These are phyloP conservation scores for Starmerella scarabaei DNA, from an alignment of 805 yeast species.

Conservation along the genomic window DNA sequence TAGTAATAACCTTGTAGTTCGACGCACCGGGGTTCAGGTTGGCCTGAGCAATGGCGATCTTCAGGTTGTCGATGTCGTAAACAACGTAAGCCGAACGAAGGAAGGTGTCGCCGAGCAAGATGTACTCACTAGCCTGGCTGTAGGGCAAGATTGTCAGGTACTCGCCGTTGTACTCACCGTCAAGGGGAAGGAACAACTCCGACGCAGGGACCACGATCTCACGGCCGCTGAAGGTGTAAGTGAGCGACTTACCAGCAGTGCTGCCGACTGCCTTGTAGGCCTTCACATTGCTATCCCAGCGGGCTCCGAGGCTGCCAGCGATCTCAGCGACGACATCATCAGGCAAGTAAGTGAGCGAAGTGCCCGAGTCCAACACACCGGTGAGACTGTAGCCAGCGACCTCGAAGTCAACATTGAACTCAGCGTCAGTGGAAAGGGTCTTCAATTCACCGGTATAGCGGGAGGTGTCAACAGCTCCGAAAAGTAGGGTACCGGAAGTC, in stretches of 20 bases:
- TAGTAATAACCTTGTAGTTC: slow-evolving; percentile 2
- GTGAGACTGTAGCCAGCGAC: slow-evolving; percentile 5
- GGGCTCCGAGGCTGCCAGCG: slow-evolving; percentile 8
- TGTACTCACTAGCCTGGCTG: slow-evolving; percentile 17
- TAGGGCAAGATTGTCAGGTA: slow-evolving; percentile 10
- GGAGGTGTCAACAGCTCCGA: slow-evolving; percentile 58
- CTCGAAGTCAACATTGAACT: slow-evolving; percentile 10
- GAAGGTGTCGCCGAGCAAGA: slow-evolving; percentile 51
- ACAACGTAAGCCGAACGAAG: slow-evolving; percentile 53
- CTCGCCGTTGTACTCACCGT: neutral
- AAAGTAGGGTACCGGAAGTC: slow-evolving; percentile 22
- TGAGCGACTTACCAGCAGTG: slow-evolving; percentile 1
- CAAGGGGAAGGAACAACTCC: slow-evolving; percentile 18
- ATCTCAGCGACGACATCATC: slow-evolving; percentile 5
- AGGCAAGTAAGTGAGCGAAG: slow-evolving; percentile 37
- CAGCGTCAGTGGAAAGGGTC: neutral
- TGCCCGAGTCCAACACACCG: slow-evolving; percentile 37
- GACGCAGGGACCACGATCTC: slow-evolving; percentile 17
- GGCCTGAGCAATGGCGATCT: slow-evolving; percentile 46
- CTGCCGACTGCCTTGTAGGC: slow-evolving; percentile 3
- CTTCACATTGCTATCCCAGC: slow-evolving; percentile 1
- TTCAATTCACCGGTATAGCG: slow-evolving; percentile 40
- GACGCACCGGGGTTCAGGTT: slow-evolving; percentile 14
- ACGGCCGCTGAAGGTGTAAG: slow-evolving; percentile 18
- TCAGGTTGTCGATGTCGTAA: slow-evolving; percentile 45